Evolutionary conservation across 2,329 filamentous ascomycete genomes (phyloP), one percentile per base, ranked within the genome.

Genomic region (Fusarium verrucosum): DNA sequence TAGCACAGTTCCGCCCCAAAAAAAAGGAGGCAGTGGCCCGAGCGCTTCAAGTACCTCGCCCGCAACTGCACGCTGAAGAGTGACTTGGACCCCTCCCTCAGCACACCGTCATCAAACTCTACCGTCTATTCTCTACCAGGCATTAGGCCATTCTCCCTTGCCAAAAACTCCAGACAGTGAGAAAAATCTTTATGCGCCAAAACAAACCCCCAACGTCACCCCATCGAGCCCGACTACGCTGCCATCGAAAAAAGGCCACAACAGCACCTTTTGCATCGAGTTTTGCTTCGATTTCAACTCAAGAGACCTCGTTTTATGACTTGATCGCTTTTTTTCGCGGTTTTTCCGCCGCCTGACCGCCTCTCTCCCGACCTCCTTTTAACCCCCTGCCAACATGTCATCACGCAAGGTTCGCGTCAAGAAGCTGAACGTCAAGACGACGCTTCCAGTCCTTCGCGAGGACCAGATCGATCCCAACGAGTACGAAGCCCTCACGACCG

Each of bases 381-480:
- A 58, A 72, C 73, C 72, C 73, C 74, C 72, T 71, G 76, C 76
- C 80, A 81, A 76, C 81, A 87, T 87, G 85, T 84, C 84, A 70
- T 85, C 84, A 75, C 81, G 88, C 79, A 89, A 89, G 80, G 88
- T 92, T 76, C 86, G 91, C 77, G 89, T 92, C 84, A 91, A 92
- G 82, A 98, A 98, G 84, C 87, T 97, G 79, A 95, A 90, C 80
- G 88, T 91, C 75, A 96, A 96, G 83, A 92, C 93, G 77, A 88
- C 89, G 72, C 89, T 97, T 75, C 89, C 89, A 60, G 89, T 99
- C 72, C 86, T 97, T 74, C 88, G 91, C 77, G 94, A 98, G 81
- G 86, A 92, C 78, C 92, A 98, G 76, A 90, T 98, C 80, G 93
- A 97, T 76, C 85, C 90, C 75, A 86, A 84, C 74, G 87, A 93